Evolutionary conservation across 177 flowering plant genomes (phyloP).

Genomic region (Vitis hybrid): DNA sequence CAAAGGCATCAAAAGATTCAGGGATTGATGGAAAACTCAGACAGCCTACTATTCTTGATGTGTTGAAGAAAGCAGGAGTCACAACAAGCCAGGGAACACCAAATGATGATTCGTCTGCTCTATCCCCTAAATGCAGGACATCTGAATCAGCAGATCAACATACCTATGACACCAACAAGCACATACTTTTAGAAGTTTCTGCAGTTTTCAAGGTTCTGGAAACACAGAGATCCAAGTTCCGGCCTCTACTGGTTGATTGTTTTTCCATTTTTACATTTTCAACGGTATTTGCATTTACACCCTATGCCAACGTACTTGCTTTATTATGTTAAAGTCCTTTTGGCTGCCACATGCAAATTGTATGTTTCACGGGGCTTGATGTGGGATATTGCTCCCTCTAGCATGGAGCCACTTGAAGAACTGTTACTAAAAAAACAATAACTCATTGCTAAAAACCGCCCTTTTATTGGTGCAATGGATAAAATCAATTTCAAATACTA

Average conservation of each 20-base stretch:
- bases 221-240: constrained; percentile 66
- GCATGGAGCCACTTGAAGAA: neutral
- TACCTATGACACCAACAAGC: constrained; percentile 24
- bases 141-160: constrained; percentile 30
- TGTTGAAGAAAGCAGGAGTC: constrained; percentile 55
- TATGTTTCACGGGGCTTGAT: too few species aligned
- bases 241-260: constrained; percentile 64
- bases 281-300: constrained; percentile 36
- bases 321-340: neutral
- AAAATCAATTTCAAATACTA: too few species aligned
- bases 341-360: too few species aligned
- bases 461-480: neutral
- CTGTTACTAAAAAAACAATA: neutral
- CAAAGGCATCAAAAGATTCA: constrained; percentile 26
- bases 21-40: constrained; percentile 36
- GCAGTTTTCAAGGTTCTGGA: constrained; percentile 48
- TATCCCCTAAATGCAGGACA: constrained; percentile 24
- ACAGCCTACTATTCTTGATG: constrained; percentile 73
- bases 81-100: constrained; percentile 39
- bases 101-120: constrained; percentile 30
- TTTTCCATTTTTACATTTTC: constrained; percentile 52
- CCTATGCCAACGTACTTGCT: neutral
- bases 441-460: neutral
- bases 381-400: neutral
- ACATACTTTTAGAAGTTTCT: constrained; percentile 41